Percentiles rank a stretch among this genome's conserved stretches.
Conservation (phyloP, 129 eudicot genomes). For the Pittosporum tobira region DNA sequence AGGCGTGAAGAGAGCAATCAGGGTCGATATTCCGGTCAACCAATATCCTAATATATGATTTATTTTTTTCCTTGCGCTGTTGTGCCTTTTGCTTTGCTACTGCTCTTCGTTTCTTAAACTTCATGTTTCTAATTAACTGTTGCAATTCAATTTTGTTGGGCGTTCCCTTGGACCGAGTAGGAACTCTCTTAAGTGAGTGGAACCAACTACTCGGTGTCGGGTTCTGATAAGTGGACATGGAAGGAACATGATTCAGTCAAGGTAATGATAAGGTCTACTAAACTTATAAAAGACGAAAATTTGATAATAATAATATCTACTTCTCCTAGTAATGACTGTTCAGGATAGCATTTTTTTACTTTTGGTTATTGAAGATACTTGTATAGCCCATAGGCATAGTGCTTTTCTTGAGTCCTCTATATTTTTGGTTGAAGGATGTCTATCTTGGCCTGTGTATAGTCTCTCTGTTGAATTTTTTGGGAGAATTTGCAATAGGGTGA, state of each 20-base stretch:
- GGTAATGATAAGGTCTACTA: slow-evolving; percentile 32
- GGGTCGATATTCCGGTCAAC: slow-evolving; percentile 91
- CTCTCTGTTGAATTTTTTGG: too few relatives aligned
- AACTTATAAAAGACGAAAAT: too few relatives aligned
- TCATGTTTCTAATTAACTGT: slow-evolving; percentile 8
- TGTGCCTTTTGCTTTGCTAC: not conserved
- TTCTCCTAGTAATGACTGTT: not conserved
- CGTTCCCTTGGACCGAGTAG: slow-evolving; percentile 99
- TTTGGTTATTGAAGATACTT: not conserved
- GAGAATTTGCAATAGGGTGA: too few relatives aligned
- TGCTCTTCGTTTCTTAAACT: not conserved
- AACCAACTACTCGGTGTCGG: slow-evolving; percentile 91
- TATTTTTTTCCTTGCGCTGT: slow-evolving; percentile 1
- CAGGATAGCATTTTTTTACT: not conserved
- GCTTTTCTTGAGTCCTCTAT: too few relatives aligned
- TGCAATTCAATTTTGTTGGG: slow-evolving; percentile 93
- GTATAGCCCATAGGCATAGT: too few relatives aligned
- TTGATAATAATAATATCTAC: too few relatives aligned
- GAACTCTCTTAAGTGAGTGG: slow-evolving; percentile 94
- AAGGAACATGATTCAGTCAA: slow-evolving; percentile 91
- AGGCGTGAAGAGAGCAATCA: slow-evolving; percentile 74
- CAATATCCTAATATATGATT: slow-evolving; percentile 72
- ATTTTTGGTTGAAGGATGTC: too few relatives aligned
- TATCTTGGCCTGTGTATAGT: too few relatives aligned
- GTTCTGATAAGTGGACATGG: slow-evolving; percentile 98